Evolutionary conservation across 768 basidiomycete genomes (phyloP).

Genomic region (Hypholoma fasciculare): DNA sequence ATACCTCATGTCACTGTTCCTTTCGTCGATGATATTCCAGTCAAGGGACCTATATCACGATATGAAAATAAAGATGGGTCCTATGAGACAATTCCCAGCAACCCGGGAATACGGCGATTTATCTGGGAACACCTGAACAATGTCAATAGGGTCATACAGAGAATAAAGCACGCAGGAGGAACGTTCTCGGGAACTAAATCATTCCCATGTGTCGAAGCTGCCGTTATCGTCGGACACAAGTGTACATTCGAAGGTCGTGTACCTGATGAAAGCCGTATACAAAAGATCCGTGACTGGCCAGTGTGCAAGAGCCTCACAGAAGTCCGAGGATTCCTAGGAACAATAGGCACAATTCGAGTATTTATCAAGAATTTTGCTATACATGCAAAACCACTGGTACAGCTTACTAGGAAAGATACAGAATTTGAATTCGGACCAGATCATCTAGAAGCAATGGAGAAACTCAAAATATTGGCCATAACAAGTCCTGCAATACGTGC

Average conservation of each 20-base stretch:
- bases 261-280: conserved; percentile 18
- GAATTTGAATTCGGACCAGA: conserved; percentile 30
- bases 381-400: conserved; percentile 18
- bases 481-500: conserved; percentile 11
- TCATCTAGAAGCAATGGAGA: conserved; percentile 11
- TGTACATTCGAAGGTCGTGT: conserved; percentile 25
- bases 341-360: conserved; percentile 19
- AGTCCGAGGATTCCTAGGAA: conserved; percentile 30
- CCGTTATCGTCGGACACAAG: conserved; percentile 23
- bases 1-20: conserved; percentile 17
- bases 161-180: conserved; percentile 26
- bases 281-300: conserved; percentile 32
- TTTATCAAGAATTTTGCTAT: conserved; percentile 29
- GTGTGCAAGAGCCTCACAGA: conserved; percentile 14
- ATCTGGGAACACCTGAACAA: conserved; percentile 36
- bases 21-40: conserved; percentile 31
- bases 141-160: conserved; percentile 32
- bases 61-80: conserved; percentile 26
- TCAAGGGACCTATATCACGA: conserved; percentile 29
- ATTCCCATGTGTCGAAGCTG: conserved; percentile 19
- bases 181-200: conserved; percentile 36
- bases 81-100: conserved; percentile 20
- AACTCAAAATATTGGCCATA: background rate
- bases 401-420: conserved; percentile 24
- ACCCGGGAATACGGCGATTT: conserved; percentile 31